phyloP scores from a whole-genome alignment of 441 rosid genomes.

The Cnidoscolus chayamansa region DNA sequence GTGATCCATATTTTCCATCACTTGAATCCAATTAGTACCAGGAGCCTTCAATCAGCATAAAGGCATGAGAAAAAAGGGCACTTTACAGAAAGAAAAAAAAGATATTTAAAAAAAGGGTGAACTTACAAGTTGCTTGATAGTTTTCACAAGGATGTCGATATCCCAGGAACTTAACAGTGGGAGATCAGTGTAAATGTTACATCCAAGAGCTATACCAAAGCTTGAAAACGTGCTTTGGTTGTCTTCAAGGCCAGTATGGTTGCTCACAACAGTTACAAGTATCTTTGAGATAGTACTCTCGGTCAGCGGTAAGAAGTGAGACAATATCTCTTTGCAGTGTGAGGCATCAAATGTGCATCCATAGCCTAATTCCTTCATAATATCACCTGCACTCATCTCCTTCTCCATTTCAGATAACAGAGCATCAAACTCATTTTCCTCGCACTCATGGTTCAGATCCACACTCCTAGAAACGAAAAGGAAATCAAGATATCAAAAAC shows the following conservation, averaged over 20 bases:
- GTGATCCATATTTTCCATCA: conserved; percentile 79
- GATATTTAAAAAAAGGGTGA: background rate
- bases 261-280: conserved; percentile 54
- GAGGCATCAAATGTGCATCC: conserved; percentile 74
- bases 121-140: conserved; percentile 81
- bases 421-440: conserved; percentile 69
- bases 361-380: conserved; percentile 85
- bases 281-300: conserved; percentile 72
- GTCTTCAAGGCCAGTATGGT: conserved; percentile 67
- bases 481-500: background rate
- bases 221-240: conserved; percentile 61
- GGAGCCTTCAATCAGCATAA: conserved; percentile 62
- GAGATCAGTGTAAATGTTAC: conserved; percentile 49
- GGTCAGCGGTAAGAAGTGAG: conserved; percentile 63
- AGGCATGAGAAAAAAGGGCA: background rate
- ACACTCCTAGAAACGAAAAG: conserved; percentile 41
- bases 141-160: conserved; percentile 62
- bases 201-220: conserved; percentile 70
- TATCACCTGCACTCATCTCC: conserved; percentile 71
- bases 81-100: background rate
- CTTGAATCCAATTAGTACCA: conserved; percentile 69
- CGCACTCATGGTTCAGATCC: conserved; percentile 44
- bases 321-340: conserved; percentile 76
- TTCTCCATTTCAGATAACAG: conserved; percentile 82
- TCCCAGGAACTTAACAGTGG: conserved; percentile 69